phyloP scores from a whole-genome alignment of 2,329 filamentous ascomycete genomes.

The Fusarium tjaetaba region DNA sequence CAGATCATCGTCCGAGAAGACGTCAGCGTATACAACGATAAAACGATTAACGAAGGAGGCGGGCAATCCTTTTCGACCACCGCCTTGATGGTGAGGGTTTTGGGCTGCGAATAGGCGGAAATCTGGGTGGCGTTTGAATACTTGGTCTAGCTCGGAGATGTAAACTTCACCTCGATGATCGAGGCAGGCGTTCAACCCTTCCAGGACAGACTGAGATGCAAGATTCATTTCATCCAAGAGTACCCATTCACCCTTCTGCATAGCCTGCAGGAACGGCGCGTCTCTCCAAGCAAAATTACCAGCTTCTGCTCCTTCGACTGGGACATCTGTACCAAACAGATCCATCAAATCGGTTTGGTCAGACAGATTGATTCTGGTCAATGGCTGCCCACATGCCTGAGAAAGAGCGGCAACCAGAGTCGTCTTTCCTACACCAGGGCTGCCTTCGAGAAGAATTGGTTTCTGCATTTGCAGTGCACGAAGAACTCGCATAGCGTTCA shows the following conservation, averaged over 20 bases:
- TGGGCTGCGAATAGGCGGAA: constrained; percentile 98
- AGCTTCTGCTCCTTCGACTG: constrained; percentile 89
- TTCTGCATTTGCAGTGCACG: constrained; percentile 89
- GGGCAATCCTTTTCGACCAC: constrained; percentile 92
- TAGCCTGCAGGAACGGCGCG: constrained; percentile 92
- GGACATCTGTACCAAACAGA: constrained; percentile 95
- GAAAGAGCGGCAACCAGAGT: constrained; percentile 89
- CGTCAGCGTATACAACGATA: constrained; percentile 95
- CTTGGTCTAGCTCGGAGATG: constrained; percentile 92
- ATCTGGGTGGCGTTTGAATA: constrained; percentile 86
- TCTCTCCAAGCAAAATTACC: constrained; percentile 96
- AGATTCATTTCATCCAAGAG: constrained; percentile 98
- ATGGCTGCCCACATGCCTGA: constrained; percentile 77
- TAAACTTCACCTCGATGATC: constrained; percentile 97
- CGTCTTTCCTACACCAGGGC: constrained; percentile 98
- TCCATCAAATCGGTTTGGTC: constrained; percentile 99
- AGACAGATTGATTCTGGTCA: constrained; percentile 96
- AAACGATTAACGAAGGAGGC: constrained; percentile 98
- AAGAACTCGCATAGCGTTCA: constrained; percentile 90
- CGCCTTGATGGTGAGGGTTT: constrained; percentile 97
- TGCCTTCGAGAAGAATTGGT: constrained; percentile 93
- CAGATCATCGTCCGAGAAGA: constrained; percentile 84
- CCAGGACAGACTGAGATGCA: constrained; percentile 94
- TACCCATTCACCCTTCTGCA: constrained; percentile 98
- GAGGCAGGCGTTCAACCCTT: constrained; percentile 94